phyloP scores from a whole-genome alignment of 768 basidiomycete genomes.

The Leccinellum albellum region DNA sequence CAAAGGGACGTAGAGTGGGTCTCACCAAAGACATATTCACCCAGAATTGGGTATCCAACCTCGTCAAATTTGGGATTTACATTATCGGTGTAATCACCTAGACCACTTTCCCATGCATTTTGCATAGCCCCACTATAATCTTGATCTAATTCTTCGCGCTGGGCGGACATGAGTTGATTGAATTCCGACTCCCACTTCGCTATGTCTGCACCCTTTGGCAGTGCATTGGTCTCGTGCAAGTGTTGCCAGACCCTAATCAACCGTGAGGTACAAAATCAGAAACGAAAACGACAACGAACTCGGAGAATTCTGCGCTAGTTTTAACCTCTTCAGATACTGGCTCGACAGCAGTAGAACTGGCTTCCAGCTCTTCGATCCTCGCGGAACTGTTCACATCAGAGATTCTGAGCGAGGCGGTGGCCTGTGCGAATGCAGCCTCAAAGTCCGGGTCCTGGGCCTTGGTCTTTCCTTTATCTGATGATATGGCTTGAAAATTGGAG shows the following conservation, averaged over 20 bases:
- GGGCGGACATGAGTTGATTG: slow-evolving; percentile 67
- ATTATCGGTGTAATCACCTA: slow-evolving; percentile 41
- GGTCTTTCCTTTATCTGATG: slow-evolving; percentile 63
- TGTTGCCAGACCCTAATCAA: slow-evolving; percentile 57
- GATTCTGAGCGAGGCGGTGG: slow-evolving; percentile 48
- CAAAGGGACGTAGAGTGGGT: neutral
- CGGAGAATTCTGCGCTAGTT: slow-evolving; percentile 44
- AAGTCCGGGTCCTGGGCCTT: slow-evolving; percentile 77
- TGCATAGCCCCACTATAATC: slow-evolving; percentile 64
- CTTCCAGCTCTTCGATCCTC: slow-evolving; percentile 53
- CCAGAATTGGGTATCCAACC: slow-evolving; percentile 73
- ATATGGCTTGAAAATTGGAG: slow-evolving; percentile 19
- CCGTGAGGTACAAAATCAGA: neutral
- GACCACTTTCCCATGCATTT: slow-evolving; percentile 57
- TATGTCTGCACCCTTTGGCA: slow-evolving; percentile 59
- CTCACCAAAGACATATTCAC: slow-evolving; percentile 76
- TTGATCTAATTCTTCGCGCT: slow-evolving; percentile 61
- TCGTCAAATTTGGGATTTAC: slow-evolving; percentile 51
- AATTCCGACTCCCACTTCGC: slow-evolving; percentile 84
- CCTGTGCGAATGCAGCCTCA: slow-evolving; percentile 78
- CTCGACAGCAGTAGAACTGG: slow-evolving; percentile 38
- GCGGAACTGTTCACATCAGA: slow-evolving; percentile 39
- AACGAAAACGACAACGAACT: slow-evolving; percentile 37
- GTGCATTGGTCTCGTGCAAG: slow-evolving; percentile 53
- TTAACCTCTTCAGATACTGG: slow-evolving; percentile 34